Evolutionary conservation across 495 filamentous ascomycete genomes (phyloP).

Genomic region (Lophium mytilinum): DNA sequence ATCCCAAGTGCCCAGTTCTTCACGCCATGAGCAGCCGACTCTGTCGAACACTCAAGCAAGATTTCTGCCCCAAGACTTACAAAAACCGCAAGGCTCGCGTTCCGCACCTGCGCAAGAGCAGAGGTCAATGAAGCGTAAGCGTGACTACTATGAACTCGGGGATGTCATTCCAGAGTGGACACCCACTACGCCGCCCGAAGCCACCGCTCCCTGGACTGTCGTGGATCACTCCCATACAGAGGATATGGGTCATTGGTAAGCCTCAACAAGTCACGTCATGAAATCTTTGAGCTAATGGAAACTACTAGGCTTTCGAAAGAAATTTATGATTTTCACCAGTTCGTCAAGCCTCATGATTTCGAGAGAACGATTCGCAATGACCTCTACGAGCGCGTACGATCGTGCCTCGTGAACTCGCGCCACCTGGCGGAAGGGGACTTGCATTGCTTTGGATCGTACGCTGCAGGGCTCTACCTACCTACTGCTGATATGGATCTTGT

Average conservation of each 20-base stretch:
- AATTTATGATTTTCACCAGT: conserved; percentile 81
- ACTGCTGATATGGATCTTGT: conserved; percentile 92
- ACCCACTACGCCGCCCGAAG: no score
- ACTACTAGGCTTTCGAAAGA: conserved; percentile 62
- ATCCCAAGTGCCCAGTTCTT: not conserved
- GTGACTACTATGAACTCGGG: conserved; percentile 41
- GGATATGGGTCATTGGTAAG: conserved; percentile 11
- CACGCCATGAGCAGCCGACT: no score
- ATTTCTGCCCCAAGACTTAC: no score
- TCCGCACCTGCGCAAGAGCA: conserved; percentile 8
- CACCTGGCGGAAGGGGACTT: conserved; percentile 49
- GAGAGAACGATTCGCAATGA: conserved; percentile 67
- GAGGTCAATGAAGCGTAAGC: conserved; percentile 58
- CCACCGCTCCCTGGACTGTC: conserved; percentile 34
- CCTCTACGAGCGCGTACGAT: conserved; percentile 56
- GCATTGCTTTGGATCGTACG: conserved; percentile 80
- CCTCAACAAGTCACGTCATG: not conserved
- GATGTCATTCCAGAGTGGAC: no score
- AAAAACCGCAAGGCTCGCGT: no score
- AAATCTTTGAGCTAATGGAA: not conserved
- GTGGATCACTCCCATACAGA: not conserved
- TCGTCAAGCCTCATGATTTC: conserved; percentile 63
- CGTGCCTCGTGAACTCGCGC: conserved; percentile 39
- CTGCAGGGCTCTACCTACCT: conserved; percentile 81
- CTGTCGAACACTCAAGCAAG: no score